These are phyloP conservation scores for Parathielavia hyrcaniae DNA, from an alignment of 495 filamentous ascomycete species.

Conservation along the genomic window DNA sequence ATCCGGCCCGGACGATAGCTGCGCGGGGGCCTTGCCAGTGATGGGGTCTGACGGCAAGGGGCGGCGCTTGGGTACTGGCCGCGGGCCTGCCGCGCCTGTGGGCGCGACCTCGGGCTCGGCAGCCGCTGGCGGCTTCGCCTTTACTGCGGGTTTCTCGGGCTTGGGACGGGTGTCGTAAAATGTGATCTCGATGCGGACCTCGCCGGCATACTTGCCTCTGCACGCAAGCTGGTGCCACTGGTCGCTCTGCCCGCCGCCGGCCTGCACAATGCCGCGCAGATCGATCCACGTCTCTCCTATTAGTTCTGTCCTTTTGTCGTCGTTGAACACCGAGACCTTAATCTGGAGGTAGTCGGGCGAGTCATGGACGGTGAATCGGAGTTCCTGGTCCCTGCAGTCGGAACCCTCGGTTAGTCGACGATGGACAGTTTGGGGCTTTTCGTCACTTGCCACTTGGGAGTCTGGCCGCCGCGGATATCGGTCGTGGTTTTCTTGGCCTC, in stretches of 20 bases:
- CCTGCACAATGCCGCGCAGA: slow-evolving; percentile 70
- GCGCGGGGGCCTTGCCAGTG: slow-evolving; percentile 43
- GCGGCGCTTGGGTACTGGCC: slow-evolving; percentile 55
- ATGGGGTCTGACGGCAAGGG: slow-evolving; percentile 71
- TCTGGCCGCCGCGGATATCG: slow-evolving; percentile 90
- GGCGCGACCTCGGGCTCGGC: slow-evolving; percentile 26
- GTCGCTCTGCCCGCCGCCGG: slow-evolving; percentile 86
- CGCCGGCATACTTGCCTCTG: slow-evolving; percentile 90
- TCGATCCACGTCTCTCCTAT: slow-evolving; percentile 91
- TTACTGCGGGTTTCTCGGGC: slow-evolving; percentile 55
- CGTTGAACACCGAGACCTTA: slow-evolving; percentile 94
- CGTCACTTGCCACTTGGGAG: slow-evolving; percentile 75
- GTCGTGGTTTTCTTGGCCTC: slow-evolving; percentile 97
- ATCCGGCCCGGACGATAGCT: slow-evolving; percentile 33
- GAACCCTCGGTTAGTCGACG: slow-evolving; percentile 13
- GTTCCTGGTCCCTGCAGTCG: slow-evolving; percentile 79
- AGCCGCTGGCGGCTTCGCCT: slow-evolving; percentile 36
- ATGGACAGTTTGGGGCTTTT: neutral
- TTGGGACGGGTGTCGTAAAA: slow-evolving; percentile 89
- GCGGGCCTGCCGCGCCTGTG: slow-evolving; percentile 43
- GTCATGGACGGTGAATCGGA: slow-evolving; percentile 93
- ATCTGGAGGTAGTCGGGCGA: slow-evolving; percentile 91
- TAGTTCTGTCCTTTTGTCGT: slow-evolving; percentile 91
- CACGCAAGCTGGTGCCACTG: slow-evolving; percentile 82
- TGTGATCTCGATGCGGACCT: slow-evolving; percentile 90